Evolutionary conservation across 768 basidiomycete genomes (phyloP).

Genomic region (Lentinus tigrinus): DNA sequence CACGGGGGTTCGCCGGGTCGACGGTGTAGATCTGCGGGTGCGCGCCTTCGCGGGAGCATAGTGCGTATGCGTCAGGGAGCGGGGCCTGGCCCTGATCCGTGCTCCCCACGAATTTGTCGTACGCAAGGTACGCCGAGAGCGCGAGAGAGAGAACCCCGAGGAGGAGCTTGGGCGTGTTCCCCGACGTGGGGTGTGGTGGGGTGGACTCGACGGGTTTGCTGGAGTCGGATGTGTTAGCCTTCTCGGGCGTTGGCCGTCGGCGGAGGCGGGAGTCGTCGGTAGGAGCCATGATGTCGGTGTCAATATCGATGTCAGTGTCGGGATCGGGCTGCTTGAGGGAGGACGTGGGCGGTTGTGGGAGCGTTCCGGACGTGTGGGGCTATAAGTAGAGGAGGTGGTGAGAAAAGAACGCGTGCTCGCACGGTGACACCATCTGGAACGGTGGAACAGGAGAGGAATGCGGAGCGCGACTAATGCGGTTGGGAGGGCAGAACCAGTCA

Average conservation of each 20-base stretch:
- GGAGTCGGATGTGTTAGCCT: background rate
- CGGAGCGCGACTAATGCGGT: background rate
- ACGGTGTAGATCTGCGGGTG: conserved; percentile 58
- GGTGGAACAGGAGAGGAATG: background rate
- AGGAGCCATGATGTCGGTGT: conserved; percentile 15
- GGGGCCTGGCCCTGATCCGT: background rate
- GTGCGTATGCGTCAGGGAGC: conserved; percentile 44
- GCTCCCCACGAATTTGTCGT: conserved; percentile 3
- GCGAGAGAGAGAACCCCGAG: conserved; percentile 23
- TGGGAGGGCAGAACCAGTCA: background rate
- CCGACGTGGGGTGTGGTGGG: background rate
- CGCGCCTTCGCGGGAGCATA: conserved; percentile 56
- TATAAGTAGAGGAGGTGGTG: conserved; percentile 10
- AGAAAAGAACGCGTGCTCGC: conserved; percentile 7
- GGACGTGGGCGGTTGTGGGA: background rate
- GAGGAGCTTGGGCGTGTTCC: conserved; percentile 8
- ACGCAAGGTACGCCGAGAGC: conserved; percentile 16
- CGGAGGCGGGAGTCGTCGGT: conserved; percentile 19
- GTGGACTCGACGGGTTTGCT: background rate
- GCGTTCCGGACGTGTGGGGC: background rate
- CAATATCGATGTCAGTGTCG: no score
- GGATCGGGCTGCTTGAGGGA: background rate
- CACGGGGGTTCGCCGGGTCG: conserved; percentile 48
- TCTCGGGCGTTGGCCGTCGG: conserved; percentile 18
- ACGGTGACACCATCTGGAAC: background rate